Evolutionary conservation across 768 basidiomycete species (phyloP), one percentile per base, ranked within the genome.

Genomic region (Asterophora lycoperdoides): DNA sequence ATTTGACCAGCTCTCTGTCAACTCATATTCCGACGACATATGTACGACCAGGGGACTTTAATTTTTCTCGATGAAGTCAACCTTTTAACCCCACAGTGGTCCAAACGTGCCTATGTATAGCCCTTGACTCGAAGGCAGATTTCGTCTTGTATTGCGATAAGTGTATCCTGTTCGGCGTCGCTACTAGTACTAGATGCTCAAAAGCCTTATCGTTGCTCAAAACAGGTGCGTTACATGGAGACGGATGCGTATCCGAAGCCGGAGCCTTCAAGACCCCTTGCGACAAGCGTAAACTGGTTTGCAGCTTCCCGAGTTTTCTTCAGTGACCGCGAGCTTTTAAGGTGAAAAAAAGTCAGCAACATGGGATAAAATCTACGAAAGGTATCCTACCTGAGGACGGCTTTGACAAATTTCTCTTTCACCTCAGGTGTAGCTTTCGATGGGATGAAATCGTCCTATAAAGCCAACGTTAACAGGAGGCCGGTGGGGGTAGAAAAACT

Each of bases 231-330:
- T 47, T 61, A 80, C 77, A 80, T 79, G 30, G 74, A 72, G 44
- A 81, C 70, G 4, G 84, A 81, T 2, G 89, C 81, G 64, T 87
- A 91, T 7, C 92, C 92, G 64, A 93, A 94, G 52, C 80, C 84
- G 8, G 90, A 86, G 7, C 86, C 89, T 56, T 90, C 89, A 48
- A 93, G 65, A 2, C 92, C 92, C 59, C 92, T 69, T 9, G 90
- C 86, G 15, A 95, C 78, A 0, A 95, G 73, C 1, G 86, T 85
- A 64, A 95, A 93, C 53, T 94, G 89, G 55, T 92, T 83, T 9
- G 90, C 83, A 0, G 92, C 91, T 33, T 93, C 91, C 53, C 86
- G 73, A 30, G 84, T 90, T 55, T 75, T 77, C 61, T 84, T 86
- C 2, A 81, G 68, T 14, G 86, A 86, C 35, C 88, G 77, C 30